phyloP scores from a whole-genome alignment of 2,329 filamentous ascomycete genomes.

The Calonectria pauciramosa region DNA sequence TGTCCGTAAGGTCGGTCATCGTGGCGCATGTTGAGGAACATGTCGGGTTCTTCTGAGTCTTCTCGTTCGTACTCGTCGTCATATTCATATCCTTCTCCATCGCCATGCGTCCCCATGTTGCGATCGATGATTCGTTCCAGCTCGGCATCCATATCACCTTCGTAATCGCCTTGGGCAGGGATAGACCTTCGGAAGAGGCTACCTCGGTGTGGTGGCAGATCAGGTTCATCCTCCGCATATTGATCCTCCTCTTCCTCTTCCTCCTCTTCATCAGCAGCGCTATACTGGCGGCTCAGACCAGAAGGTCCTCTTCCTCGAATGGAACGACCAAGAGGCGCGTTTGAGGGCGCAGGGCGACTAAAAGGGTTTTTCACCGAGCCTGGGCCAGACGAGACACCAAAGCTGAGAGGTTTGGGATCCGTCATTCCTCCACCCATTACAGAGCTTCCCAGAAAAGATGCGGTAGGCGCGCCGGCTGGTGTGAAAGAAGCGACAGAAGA shows the following conservation, averaged over 20 bases:
- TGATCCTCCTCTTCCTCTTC: conserved; percentile 45
- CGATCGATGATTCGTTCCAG: conserved; percentile 53
- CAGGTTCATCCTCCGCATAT: conserved; percentile 52
- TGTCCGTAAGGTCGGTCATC: conserved; percentile 56
- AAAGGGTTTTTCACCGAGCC: conserved; percentile 55
- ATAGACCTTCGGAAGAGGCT: conserved; percentile 50
- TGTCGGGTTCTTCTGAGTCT: conserved; percentile 59
- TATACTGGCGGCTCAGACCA: conserved; percentile 61
- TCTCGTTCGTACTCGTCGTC: conserved; percentile 55
- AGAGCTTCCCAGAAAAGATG: conserved; percentile 68
- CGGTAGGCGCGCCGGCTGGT: conserved; percentile 68
- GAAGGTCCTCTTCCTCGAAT: conserved; percentile 63
- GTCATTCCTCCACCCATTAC: conserved; percentile 59
- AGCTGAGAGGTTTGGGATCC: conserved; percentile 55
- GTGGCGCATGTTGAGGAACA: conserved; percentile 65
- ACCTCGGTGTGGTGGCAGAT: conserved; percentile 49
- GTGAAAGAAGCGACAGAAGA: conserved; percentile 69
- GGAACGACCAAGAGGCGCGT: conserved; percentile 63
- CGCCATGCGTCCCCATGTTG: conserved; percentile 55
- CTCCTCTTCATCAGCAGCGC: conserved; percentile 49
- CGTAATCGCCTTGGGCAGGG: conserved; percentile 29
- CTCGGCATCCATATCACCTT: conserved; percentile 52
- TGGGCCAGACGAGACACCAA: conserved; percentile 50
- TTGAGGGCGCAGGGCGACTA: conserved; percentile 52
- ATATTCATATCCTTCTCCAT: conserved; percentile 56